Base-by-base conservation (phyloP, 108 stramenopile genomes). In the Skeletonema marinoi region DNA sequence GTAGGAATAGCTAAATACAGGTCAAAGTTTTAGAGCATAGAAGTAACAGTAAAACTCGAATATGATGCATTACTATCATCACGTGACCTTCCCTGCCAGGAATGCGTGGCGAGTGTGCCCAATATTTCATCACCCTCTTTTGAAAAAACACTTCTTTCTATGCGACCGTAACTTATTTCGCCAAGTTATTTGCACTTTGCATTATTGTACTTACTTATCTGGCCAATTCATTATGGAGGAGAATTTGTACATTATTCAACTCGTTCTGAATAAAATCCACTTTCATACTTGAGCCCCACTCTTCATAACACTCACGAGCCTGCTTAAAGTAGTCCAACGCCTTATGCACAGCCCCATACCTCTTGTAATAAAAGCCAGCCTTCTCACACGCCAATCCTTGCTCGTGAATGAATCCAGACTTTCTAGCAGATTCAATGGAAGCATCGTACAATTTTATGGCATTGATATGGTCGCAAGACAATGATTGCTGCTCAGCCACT, bases 401-500 rank as follows among this genome's bases (percentile, higher is more conserved):
- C 51, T 54, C 51, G 16, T 54, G 51, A 25, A 54, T 54, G 5
- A 54, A 54, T 8, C 51, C 51, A 25, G 51, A 54, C 8, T 25
- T 54, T 25, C 16, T 21, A 54, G 72, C 66, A 16, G 72, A 50
- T 36, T 17, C 1, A 25, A 80, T 74, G 1, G 79, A 60, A 3
- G 59, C 46, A 30, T 33, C 60, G 39, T 80, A 80, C 32, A 13
- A 7, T 42, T 33, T 11, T 31, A 41, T 48, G 12, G 79, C 79
- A 17, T 74, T 33, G 12, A 32, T 9, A 0, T 54, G 6, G n/a
- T 74, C 19, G 12, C 12, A 14, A n/a, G 32, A 10, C 12, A 74
- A 13, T 2, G 79, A 80, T 56, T 42, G 32, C 36, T 44, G 13
- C 16, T 80, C 79, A 3, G 73, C 79, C 38, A 44, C 42, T 54